Evolutionary conservation across 805 yeast species (phyloP).

Genomic region (Candida andamanensis): DNA sequence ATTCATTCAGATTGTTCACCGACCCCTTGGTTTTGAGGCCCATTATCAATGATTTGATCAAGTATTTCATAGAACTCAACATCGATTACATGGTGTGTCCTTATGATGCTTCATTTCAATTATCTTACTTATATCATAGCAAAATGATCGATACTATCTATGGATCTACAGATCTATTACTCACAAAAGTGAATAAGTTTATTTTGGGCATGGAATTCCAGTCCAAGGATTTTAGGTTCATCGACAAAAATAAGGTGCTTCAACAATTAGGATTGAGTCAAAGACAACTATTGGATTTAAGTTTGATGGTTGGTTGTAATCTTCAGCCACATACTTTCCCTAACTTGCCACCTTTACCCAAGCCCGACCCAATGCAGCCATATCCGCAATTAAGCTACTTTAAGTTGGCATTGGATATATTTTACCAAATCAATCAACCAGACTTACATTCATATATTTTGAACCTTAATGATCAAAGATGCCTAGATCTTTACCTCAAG

Average conservation of each 20-base stretch:
- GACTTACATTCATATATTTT: conserved; percentile 44
- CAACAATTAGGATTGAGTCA: conserved; percentile 55
- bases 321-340: conserved; percentile 63
- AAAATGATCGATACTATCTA: conserved; percentile 66
- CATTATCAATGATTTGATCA: conserved; percentile 51
- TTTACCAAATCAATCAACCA: conserved; percentile 24
- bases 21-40: conserved; percentile 48
- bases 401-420: conserved; percentile 35
- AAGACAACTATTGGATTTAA: conserved; percentile 68
- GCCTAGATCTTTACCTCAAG: conserved; percentile 51
- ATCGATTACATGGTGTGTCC: conserved; percentile 78
- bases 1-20: conserved; percentile 49
- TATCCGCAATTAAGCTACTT: conserved; percentile 36
- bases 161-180: conserved; percentile 77
- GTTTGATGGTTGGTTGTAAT: conserved; percentile 74
- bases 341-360: conserved; percentile 43
- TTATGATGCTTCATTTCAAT: conserved; percentile 72
- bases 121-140: conserved; percentile 60
- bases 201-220: conserved; percentile 68
- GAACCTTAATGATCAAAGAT: conserved; percentile 39
- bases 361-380: conserved; percentile 36
- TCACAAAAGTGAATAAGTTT: conserved; percentile 63
- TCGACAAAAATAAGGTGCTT: conserved; percentile 55
- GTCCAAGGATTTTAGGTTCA: conserved; percentile 58
- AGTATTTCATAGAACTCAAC: conserved; percentile 48